A percentile compares a stretch with the other conserved stretches of the same genome.
Conservation (phyloP, 495 filamentous ascomycete species). For the Tetracladium setigerum region DNA sequence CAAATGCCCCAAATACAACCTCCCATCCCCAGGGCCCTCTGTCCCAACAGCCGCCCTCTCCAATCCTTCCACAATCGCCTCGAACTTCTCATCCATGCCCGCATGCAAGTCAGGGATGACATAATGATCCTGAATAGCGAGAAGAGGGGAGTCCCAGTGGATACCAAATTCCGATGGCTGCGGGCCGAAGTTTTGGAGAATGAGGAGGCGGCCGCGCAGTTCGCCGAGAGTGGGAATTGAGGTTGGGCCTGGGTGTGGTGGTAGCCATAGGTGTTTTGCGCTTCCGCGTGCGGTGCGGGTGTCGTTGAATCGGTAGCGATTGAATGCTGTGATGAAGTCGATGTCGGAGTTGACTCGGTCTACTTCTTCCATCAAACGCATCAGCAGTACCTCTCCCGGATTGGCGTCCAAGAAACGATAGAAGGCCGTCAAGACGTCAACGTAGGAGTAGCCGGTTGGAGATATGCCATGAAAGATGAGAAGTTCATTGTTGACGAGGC, state of each 20-base stretch:
- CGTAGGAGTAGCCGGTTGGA: conserved; percentile 21
- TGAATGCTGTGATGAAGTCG: conserved; percentile 21
- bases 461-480: conserved; percentile 21
- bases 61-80: conserved; percentile 10
- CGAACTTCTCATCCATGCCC: conserved; percentile 16
- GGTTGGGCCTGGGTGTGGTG: conserved; percentile 4
- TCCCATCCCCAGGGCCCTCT: conserved; percentile 1
- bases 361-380: conserved; percentile 25
- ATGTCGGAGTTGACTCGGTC: conserved; percentile 11
- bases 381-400: conserved; percentile 18
- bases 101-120: conserved; percentile 7
- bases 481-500: conserved; percentile 21
- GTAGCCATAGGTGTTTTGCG: conserved; percentile 15
- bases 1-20: conserved; percentile 16
- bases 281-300: conserved; percentile 16
- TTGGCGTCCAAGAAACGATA: conserved; percentile 14
- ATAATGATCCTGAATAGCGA: conserved; percentile 16
- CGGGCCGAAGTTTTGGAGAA: conserved; percentile 24
- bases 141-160: conserved; percentile 13
- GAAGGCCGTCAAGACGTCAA: conserved; percentile 17
- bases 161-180: conserved; percentile 14
- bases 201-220: conserved; percentile 20
- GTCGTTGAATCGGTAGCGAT: conserved; percentile 16
- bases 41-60: conserved; percentile 9
- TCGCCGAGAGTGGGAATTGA: conserved; percentile 22